These are phyloP conservation scores for Agaricales sp. DNA, from an alignment of 1,284 basidiomycete species.

Conservation along the genomic window DNA sequence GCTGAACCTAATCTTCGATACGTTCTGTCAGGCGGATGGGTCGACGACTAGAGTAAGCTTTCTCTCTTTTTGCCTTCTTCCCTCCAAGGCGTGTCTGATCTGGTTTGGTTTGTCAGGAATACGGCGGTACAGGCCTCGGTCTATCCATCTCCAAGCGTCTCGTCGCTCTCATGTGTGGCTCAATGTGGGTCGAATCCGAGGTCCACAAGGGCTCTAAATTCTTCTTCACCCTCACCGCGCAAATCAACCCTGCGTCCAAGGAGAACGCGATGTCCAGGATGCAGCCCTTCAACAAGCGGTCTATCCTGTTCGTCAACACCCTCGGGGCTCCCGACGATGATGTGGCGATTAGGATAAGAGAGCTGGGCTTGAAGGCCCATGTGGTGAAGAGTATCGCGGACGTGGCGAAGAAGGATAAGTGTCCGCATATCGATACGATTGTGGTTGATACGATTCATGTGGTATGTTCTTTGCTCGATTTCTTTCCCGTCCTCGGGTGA, in stretches of 20 bases:
- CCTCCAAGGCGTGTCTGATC: conserved; percentile 9
- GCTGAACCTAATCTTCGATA: conserved; percentile 97
- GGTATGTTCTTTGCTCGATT: conserved; percentile 50
- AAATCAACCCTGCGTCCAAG: conserved; percentile 67
- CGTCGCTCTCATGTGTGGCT: conserved; percentile 95
- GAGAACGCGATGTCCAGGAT: conserved; percentile 70
- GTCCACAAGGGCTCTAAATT: conserved; percentile 90
- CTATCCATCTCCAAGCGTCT: conserved; percentile 92
- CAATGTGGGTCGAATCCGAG: conserved; percentile 97
- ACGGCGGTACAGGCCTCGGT: conserved; percentile 97
- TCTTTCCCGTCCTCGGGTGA: conserved; percentile 6
- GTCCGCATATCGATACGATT: conserved; percentile 92
- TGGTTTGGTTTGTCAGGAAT: conserved; percentile 52
- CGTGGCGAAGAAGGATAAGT: conserved; percentile 72
- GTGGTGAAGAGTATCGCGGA: conserved; percentile 72
- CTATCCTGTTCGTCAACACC: conserved; percentile 89
- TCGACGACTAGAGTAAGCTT: conserved; percentile 79
- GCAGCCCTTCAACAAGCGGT: conserved; percentile 66
- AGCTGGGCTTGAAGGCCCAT: conserved; percentile 77
- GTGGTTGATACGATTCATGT: conserved; percentile 84
- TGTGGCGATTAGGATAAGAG: conserved; percentile 71
- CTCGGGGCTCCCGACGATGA: conserved; percentile 59
- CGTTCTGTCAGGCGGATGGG: conserved; percentile 98
- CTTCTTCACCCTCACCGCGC: conserved; percentile 91
- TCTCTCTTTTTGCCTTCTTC: conserved; percentile 12